These are phyloP conservation scores for Hydnomerulius pinastri DNA, from an alignment of 768 basidiomycete species.

Conservation along the genomic window DNA sequence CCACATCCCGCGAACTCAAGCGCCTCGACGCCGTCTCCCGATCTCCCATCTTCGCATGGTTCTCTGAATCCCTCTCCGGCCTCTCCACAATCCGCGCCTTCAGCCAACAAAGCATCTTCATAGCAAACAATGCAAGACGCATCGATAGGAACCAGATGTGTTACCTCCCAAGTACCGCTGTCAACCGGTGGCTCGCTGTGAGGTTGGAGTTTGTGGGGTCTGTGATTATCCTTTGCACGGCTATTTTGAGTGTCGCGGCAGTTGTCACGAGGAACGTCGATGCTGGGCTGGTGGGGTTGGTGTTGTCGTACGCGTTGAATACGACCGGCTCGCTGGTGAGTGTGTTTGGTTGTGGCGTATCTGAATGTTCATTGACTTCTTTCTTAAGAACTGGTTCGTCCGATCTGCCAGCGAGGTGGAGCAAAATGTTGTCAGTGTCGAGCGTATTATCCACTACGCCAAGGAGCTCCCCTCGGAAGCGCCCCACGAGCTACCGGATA, in stretches of 20 bases:
- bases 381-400: conserved; percentile 73
- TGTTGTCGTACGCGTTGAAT: conserved; percentile 82
- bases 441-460: conserved; percentile 83
- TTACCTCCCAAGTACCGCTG: conserved; percentile 67
- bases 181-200: conserved; percentile 84
- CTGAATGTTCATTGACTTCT: conserved; percentile 2
- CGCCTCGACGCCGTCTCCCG: conserved; percentile 87
- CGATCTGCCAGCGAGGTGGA: conserved; percentile 86
- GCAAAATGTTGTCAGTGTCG: conserved; percentile 87
- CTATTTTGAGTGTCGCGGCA: conserved; percentile 64
- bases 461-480: conserved; percentile 70
- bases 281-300: conserved; percentile 84
- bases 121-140: conserved; percentile 65
- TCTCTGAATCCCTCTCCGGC: conserved; percentile 75
- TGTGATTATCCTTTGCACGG: conserved; percentile 74
- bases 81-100: conserved; percentile 85
- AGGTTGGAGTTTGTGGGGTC: conserved; percentile 85
- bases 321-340: conserved; percentile 80
- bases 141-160: conserved; percentile 88
- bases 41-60: conserved; percentile 90
- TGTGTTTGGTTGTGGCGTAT: conserved; percentile 2
- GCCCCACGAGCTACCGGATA: conserved; percentile 63
- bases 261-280: conserved; percentile 79
- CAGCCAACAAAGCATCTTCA: conserved; percentile 67
- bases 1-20: conserved; percentile 85